Base-by-base conservation (phyloP, 2,329 filamentous ascomycete genomes). In the Neofusicoccum laricinum region DNA sequence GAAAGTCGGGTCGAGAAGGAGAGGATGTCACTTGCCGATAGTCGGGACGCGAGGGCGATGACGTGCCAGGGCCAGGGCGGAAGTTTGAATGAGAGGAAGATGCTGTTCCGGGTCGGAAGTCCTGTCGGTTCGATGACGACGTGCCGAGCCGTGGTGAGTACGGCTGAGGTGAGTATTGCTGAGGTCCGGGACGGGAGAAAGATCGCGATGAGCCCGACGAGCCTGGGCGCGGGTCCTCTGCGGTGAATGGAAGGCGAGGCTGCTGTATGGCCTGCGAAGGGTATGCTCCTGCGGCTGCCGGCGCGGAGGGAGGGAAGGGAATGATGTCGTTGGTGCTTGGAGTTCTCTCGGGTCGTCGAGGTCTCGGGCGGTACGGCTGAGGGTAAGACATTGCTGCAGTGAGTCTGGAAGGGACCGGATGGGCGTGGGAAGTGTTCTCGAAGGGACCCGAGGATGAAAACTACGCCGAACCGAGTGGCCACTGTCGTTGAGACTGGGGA, bases 281-380 rank as follows among this genome's bases (percentile, higher is more conserved):
- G 19, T 19, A 30, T 36, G 15, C 4, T 17, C 40, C 15, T 17
- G 38, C 46, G 32, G 46, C 59, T 5, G 59, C 46, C 6, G 59
- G 59, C 6, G 59, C 46, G 7, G 36, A 41, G 2, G 61, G 61
- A 32, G 61, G 49, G 49, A 53, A 53, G 4, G 53, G 38, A 21
- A 58, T 45, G 38, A 21, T 48, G 43, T 63, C 17, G 48, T 62
- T 43, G 11, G 59, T 62, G 48, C 59, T 62, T 17, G 59, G 59
- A 4, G 59, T 62, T 50, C 61, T 53, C 12, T 63, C 48, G 25
- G 61, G 61, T 17, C 48, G 61, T 14, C 40, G 61, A 41, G 48
- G 61, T 11, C 53, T 17, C 4, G 53, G 53, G 2, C 25, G 38
- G 38, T 58, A 45, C 8, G 53, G 53, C n/a, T 43, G 38, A 15